phyloP scores from a whole-genome alignment of 2,329 filamentous ascomycete genomes.

The Clonostachys solani region DNA sequence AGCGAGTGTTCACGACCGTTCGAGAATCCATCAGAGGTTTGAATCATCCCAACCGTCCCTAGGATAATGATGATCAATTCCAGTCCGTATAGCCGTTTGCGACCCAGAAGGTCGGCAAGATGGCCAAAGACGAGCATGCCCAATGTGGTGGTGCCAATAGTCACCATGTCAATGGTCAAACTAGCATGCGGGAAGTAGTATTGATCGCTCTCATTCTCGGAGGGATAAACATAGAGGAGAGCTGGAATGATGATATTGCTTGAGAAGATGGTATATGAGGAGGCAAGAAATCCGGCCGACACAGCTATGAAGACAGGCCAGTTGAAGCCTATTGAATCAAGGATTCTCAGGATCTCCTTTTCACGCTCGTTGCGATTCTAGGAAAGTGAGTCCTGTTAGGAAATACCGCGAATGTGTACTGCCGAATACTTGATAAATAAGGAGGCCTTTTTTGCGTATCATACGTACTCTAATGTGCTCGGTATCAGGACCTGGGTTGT shows the following conservation, averaged over 20 bases:
- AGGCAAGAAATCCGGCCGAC: constrained; percentile 17
- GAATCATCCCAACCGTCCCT: constrained; percentile 51
- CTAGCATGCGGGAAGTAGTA: constrained; percentile 1
- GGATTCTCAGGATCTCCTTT: constrained; percentile 4
- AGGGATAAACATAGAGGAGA: constrained; percentile 15
- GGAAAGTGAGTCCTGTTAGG: background rate
- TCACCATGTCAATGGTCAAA: constrained; percentile 13
- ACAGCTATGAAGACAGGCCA: constrained; percentile 16
- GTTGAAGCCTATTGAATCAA: constrained; percentile 15
- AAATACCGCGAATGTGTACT: too few species aligned
- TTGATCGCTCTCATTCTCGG: background rate
- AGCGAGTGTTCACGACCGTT: constrained; percentile 24
- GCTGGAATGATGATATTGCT: constrained; percentile 18
- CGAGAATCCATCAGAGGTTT: constrained; percentile 32
- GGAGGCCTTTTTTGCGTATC: background rate
- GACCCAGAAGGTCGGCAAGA: constrained; percentile 49
- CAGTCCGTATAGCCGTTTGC: constrained; percentile 51
- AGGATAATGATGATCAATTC: constrained; percentile 52
- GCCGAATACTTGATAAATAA: too few species aligned
- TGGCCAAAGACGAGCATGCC: constrained; percentile 50
- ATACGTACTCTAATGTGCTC: background rate
- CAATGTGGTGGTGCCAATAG: constrained; percentile 15
- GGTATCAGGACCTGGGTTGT: background rate
- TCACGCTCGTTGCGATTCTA: constrained; percentile 2
- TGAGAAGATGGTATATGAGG: constrained; percentile 19